Percentiles rank a stretch among this genome's conserved stretches.
Conservation (phyloP, 2,329 filamentous ascomycete species). For the Aureobasidium subglaciale region DNA sequence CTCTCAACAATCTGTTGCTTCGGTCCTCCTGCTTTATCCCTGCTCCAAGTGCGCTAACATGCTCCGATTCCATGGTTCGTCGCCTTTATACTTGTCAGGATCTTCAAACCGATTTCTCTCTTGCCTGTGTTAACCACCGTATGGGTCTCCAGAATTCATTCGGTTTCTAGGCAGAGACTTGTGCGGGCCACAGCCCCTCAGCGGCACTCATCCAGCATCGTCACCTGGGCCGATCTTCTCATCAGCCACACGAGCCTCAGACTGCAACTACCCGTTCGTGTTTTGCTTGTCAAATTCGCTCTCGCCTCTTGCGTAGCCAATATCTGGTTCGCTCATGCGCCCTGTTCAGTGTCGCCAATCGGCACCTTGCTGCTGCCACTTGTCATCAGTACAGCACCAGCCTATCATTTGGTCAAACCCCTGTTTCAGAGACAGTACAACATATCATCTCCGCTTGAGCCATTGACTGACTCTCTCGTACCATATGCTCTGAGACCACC, state of each 20-base stretch:
- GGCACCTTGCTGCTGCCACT: conserved; percentile 9
- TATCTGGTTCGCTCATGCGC: neutral
- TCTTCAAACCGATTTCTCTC: neutral
- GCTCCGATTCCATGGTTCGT: neutral
- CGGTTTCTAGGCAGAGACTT: neutral
- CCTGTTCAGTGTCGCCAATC: neutral
- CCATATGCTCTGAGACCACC: neutral
- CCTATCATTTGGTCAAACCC: conserved; percentile 2
- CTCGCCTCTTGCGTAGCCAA: neutral
- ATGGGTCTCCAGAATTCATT: neutral
- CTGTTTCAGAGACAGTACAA: conserved; percentile 9
- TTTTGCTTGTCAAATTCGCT: neutral
- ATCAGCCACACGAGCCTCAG: neutral
- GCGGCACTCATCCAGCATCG: neutral
- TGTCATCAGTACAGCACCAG: neutral
- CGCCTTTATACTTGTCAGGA: neutral
- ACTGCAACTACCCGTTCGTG: conserved; percentile 4
- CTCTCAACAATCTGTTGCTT: neutral
- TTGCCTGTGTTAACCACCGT: neutral
- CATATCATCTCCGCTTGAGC: neutral
- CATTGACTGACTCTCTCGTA: neutral
- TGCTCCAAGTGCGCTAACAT: neutral
- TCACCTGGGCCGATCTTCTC: neutral
- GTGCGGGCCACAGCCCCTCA: neutral
- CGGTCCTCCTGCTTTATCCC: neutral